Base-by-base conservation (phyloP, 768 basidiomycete species). In the Kondoa subrosea region DNA sequence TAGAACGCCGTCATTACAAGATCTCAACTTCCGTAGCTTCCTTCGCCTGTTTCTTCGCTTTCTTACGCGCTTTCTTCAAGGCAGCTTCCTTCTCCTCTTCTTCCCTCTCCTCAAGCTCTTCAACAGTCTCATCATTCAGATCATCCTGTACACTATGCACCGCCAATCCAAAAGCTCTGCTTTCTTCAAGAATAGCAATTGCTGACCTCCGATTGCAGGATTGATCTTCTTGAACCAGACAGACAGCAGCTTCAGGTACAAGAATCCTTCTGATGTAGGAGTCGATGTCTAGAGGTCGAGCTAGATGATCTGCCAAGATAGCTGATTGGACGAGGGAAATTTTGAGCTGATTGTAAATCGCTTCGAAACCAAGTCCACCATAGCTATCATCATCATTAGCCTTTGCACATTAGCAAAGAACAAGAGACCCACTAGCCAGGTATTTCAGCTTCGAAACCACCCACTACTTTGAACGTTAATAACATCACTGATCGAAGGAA, bases 201-300 rank as follows among this genome's bases (percentile, higher is more conserved):
- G 40, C 40, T 8, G 40, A 8, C 40, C 21, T 50, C 21, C 40
- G 40, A 50, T 50, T 21, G 21, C 69, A 73, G 82, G 32, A 29
- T 26, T 66, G 82, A 75, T 97, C 91, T 68, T 87, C 81, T 79
- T 84, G 84, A 69, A 96, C 89, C n/a, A 97, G 83, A 27, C 82
- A 80, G 56, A 86, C 80, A 0, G 86, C 89, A 0, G 86, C 84
- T 77, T 96, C 92, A 1, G 93, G 93, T 1, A 96, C 84, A n/a
- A 97, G 82, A 32, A 96, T 81, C 17, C 85, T 85, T 50, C 87
- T 84, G 40, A 90, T 81, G 74, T 91, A 93, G 68, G 89, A 86
- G 34, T 83, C 82, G 0, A 84, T 80, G 1, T 84, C 83, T 27
- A 96, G 81, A 0, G 92, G 76, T 3, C 65, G 27, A 25, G 66